Evolutionary conservation across 1,284 basidiomycete genomes (phyloP), one percentile per base, ranked within the genome.

Genomic region (Flammula alnicola): DNA sequence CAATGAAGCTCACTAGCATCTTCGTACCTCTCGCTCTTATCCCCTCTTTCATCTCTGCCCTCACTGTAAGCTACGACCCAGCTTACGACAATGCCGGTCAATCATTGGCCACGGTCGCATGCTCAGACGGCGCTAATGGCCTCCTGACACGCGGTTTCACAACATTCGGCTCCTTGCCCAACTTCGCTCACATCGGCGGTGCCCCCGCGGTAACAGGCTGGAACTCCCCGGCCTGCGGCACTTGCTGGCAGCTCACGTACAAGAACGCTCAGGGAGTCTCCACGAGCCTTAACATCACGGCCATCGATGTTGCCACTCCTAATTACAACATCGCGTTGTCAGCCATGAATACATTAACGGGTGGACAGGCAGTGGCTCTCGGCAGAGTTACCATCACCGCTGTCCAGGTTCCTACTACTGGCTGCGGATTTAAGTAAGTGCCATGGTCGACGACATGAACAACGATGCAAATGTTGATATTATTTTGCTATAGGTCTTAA

Each of bases 91-190:
- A 69, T 27, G 19, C 48, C 0, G 41, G 41, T 23, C 58, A 57
- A 23, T 72, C 72, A 0, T 66, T 79, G 11, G 45, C 48, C 51
- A 63, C 58, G 12, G 76, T 79, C 42, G 70, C 76, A 12, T 82
- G 80, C 65, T 83, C 80, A 5, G 67, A 79, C 44, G 80, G 80
- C 8, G 29, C 41, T 1, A 74, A 80, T 58, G 80, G 80, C 12
- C 70, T 82, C 35, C 49, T 72, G 32, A 70, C 66, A 11, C 67
- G 59, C 5, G 67, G 68, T 2, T 71, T 63, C 64, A 64, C 61
- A 12, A 77, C 71, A 30, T 75, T 79, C 45, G 69, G 65, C 29
- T 61, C 62, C n/a, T 59, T 79, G 20, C 74, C 73, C 4, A 60
- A 57, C 1, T 76, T 75, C 66, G 75, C 78, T 5, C 49, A 67